Base-by-base conservation (phyloP, 306 rosid species). In the Lotus japonicus region DNA sequence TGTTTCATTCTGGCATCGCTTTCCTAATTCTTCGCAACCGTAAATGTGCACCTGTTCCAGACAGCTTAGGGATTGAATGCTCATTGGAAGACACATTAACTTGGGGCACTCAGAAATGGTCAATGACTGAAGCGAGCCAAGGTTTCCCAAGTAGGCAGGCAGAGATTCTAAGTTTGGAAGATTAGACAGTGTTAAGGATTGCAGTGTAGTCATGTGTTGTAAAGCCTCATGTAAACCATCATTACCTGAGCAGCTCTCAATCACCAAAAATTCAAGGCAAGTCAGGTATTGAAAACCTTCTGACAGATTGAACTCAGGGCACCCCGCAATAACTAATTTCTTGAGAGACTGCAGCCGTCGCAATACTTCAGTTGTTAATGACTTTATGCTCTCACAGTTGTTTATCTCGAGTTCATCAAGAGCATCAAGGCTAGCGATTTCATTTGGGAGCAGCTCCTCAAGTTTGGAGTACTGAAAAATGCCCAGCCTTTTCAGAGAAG, bases 161-260 rank as follows among this genome's bases (percentile, higher is more conserved):
- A 70, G 5, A 12, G 46, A 53, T 11, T 4, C 15, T 9, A 69
- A 45, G 46, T 63, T 70, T 7, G 61, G 62, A 15, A 77, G 59
- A 28, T 7, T 0, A 9, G 0, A 0, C 7, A 76, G 31, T 3
- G 0, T 0, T 11, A 76, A 69, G 0, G 35, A 19, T 15, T 7
- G 3, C 7, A 70, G 11, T 1, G 67, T 3, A 26, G 61, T 44
- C 36, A 38, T 45, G 36, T 62, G 62, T 42, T 54, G 81, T 44
- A 77, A 77, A 33, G 62, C 62, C 16, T 35, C 62, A 23, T 18
- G 46, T 0, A 77, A 10, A 5, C 19, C 59, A n/a, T 77, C 76
- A 16, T 70, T 52, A 6, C 21, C 8, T 1, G 59, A 9, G 39
- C 53, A 54, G 0, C 3, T 0, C 0, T 0, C 0, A 35, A 70